Conservation (phyloP, 176 grass and related monocot species). For the bread wheat (Triticum aestivum) region DNA sequence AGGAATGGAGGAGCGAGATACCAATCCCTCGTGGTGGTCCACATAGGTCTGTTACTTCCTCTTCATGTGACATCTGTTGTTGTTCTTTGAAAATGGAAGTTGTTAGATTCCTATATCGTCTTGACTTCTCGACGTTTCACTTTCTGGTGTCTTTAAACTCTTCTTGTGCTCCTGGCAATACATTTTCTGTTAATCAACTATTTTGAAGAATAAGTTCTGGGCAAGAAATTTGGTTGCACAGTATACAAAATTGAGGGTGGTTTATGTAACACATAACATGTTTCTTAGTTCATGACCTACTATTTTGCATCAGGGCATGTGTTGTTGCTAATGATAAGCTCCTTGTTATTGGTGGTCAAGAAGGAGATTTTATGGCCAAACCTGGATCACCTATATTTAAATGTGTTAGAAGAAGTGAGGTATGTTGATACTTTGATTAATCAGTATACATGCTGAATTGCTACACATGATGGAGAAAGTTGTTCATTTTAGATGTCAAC, state of each 20-base stretch:
- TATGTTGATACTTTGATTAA: conserved; percentile 36
- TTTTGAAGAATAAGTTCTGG: background rate
- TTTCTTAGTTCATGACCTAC: background rate
- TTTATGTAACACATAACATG: background rate
- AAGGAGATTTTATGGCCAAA: conserved; percentile 99
- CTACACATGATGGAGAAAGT: background rate
- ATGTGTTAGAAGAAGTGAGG: conserved; percentile 92
- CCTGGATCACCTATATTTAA: conserved; percentile 99
- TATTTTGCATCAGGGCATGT: conserved; percentile 64
- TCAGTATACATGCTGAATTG: background rate
- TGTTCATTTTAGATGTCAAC: background rate
- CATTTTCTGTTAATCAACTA: background rate
- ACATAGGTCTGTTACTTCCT: conserved; percentile 63
- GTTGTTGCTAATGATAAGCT: conserved; percentile 96
- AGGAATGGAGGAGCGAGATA: conserved; percentile 77
- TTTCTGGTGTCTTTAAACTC: background rate
- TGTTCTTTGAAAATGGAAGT: conserved; percentile 20
- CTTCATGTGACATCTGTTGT: conserved; percentile 13
- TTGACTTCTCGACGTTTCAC: background rate
- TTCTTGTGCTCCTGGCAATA: background rate
- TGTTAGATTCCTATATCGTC: conserved; percentile 5
- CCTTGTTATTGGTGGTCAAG: conserved; percentile 92
- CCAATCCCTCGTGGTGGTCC: conserved; percentile 90
- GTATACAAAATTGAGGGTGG: conserved; percentile 15
- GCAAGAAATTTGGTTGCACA: background rate